These are phyloP conservation scores for Pyrenula massariospora DNA, from an alignment of 495 filamentous ascomycete species.

Conservation along the genomic window DNA sequence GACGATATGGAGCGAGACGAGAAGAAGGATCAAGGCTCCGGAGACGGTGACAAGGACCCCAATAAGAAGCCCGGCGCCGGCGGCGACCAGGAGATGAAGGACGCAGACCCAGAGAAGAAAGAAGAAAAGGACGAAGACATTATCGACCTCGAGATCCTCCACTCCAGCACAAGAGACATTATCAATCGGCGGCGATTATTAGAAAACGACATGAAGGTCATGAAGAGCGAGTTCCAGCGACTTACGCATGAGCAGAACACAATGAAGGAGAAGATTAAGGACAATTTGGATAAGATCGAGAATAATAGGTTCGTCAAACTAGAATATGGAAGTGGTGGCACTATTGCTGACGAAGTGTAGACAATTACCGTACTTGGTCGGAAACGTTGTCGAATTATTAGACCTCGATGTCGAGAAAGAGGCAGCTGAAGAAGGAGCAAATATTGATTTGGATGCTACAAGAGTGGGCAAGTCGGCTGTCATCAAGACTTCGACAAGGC, in stretches of 20 bases:
- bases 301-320: conserved; percentile 72
- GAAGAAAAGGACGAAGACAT: conserved; percentile 64
- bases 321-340: not conserved
- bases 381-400: conserved; percentile 92
- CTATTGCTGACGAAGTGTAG: conserved; percentile 29
- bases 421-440: conserved; percentile 91
- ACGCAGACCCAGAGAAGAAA: conserved; percentile 57
- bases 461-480: conserved; percentile 96
- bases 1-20: conserved; percentile 67
- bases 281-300: conserved; percentile 96
- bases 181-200: conserved; percentile 72
- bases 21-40: conserved; percentile 51
- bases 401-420: conserved; percentile 95
- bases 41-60: conserved; percentile 32
- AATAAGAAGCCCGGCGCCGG: conserved; percentile 48
- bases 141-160: conserved; percentile 82
- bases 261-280: conserved; percentile 98
- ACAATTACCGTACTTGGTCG: conserved; percentile 95
- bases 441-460: conserved; percentile 96
- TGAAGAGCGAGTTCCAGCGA: conserved; percentile 94
- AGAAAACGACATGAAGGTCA: conserved; percentile 95
- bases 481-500: conserved; percentile 98
- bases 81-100: conserved; percentile 80
- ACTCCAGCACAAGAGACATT: conserved; percentile 86
- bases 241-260: conserved; percentile 86